Base-by-base conservation (phyloP, 441 rosid genomes). In the Eutrema salsugineum region DNA sequence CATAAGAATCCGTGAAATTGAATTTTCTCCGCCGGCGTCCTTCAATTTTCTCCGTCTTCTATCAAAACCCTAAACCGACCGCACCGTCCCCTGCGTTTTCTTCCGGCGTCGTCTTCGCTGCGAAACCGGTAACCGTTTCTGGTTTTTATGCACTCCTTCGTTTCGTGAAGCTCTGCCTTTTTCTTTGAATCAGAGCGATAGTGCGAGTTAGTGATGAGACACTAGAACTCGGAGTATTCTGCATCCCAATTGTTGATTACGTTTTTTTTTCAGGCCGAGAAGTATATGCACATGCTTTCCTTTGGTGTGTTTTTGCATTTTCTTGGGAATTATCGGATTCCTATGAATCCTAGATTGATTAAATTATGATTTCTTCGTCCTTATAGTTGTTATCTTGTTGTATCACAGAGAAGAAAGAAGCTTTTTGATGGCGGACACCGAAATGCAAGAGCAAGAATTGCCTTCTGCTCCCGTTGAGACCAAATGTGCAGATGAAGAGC, bases 341-440 rank as follows among this genome's bases (percentile, higher is more conserved):
- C 8, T 56, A 8, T 54, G 66, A 56, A 22, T 43, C 35, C 7
- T 55, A 24, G 60, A 49, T 57, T 73, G 40, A 38, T 57, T 2
- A 14, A 35, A 19, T 20, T 54, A 2, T 46, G 27, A 6, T 50
- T 64, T n/a, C 12, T 27, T 32, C 12, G 15, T 36, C 43, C 11
- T 48, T 20, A 11, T 20, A 47, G 14, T 1, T 47, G 11, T 19
- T 19, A 47, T 47, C 14, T 35, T 40, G 38, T 61, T 59, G 55
- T 54, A 38, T 35, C 33, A 35, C 36, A 33, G 36, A 39, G 55
- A 66, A 30, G 53, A 19, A 19, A 57, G 53, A 14, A 17, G 36
- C 4, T 11, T 55, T 55, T 40, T 71, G 70, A 91, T 89, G 97
- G 88, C 68, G 73, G 89, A 83, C 50, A 64, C 82, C 1, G 89